Percentiles rank a stretch among this genome's conserved stretches.
Evolutionary conservation across 352 stramenopile species (phyloP).

Genomic region (Phytophthora ohioensis): DNA sequence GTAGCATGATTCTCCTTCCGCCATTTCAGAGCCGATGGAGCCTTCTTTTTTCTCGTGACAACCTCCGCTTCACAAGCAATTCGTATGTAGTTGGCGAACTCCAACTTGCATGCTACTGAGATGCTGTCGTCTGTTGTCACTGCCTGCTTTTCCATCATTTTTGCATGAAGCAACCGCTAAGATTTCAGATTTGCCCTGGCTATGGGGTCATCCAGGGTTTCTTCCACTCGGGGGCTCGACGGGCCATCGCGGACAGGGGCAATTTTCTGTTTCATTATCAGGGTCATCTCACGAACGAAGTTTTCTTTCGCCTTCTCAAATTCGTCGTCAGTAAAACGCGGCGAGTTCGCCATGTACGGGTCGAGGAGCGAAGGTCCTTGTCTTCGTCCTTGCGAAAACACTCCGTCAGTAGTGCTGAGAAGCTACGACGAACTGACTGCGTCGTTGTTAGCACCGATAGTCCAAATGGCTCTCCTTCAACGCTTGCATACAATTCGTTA

Average conservation of each 20-base stretch:
- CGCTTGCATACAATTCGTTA: no score
- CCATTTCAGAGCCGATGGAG: neutral
- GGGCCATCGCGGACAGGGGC: neutral
- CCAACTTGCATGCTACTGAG: neutral
- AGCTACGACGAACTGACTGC: neutral
- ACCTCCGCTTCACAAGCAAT: neutral
- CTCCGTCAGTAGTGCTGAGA: no score
- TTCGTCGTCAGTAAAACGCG: neutral
- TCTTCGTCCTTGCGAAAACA: neutral
- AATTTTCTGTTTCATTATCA: neutral
- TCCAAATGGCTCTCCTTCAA: no score
- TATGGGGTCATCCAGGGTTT: neutral
- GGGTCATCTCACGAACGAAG: neutral
- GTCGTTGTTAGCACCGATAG: neutral
- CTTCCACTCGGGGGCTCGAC: neutral
- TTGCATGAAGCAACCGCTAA: neutral
- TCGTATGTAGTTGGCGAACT: neutral
- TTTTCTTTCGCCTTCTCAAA: neutral
- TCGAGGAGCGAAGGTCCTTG: neutral
- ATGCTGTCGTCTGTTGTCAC: neutral
- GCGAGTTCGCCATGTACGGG: neutral
- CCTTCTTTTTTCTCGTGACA: neutral
- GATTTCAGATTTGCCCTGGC: neutral
- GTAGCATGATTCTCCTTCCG: neutral
- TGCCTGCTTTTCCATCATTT: neutral